phyloP scores from a whole-genome alignment of 306 rosid genomes.

The Potentilla sterilis region DNA sequence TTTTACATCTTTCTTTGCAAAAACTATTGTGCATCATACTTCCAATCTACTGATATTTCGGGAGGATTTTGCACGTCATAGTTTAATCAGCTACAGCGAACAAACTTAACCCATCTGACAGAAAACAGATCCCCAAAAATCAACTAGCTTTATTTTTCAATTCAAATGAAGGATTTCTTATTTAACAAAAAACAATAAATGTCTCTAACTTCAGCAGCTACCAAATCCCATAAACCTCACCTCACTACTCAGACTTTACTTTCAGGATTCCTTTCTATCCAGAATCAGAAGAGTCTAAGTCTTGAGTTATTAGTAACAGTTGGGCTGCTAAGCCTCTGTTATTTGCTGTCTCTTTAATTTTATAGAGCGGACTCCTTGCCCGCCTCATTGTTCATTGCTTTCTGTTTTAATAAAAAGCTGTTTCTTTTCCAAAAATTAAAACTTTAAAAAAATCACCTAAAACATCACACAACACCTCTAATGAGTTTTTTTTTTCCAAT shows the following conservation, averaged over 20 bases:
- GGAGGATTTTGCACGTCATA: neutral
- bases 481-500: neutral
- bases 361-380: too few relatives aligned
- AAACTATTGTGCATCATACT: neutral
- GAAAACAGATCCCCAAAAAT: neutral
- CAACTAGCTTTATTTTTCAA: neutral
- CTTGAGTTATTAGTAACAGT: too few relatives aligned
- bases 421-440: too few relatives aligned
- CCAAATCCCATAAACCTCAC: neutral
- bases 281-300: too few relatives aligned
- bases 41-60: neutral
- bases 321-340: too few relatives aligned
- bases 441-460: too few relatives aligned
- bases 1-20: too few relatives aligned
- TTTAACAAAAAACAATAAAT: neutral
- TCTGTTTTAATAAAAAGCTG: too few relatives aligned
- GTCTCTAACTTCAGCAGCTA: neutral
- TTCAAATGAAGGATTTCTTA: neutral
- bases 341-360: too few relatives aligned
- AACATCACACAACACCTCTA: neutral
- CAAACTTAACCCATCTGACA: neutral
- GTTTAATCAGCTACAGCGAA: too few relatives aligned
- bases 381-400: too few relatives aligned
- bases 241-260: too few relatives aligned
- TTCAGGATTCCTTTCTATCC: neutral